Conservation (phyloP, 257 asterid genomes). For the Ballota nigra region DNA sequence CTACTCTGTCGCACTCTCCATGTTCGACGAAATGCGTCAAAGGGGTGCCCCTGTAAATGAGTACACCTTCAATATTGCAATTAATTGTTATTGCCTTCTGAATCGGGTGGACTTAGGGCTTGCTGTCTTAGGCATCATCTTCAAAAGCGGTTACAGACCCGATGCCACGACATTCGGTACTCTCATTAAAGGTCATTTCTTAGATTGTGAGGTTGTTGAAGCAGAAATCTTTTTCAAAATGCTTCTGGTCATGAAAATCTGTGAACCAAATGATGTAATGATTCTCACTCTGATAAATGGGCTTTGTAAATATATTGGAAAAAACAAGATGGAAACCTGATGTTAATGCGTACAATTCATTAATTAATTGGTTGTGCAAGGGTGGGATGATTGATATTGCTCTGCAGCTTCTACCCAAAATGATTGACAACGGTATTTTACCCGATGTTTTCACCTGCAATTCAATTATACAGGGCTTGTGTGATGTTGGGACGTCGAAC, state of each 20-base stretch:
- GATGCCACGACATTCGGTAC: neutral
- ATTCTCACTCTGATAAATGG: neutral
- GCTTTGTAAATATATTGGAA: neutral
- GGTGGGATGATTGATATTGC: too few species aligned
- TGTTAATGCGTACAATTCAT: too few species aligned
- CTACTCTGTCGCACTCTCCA: neutral
- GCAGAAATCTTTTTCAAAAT: neutral
- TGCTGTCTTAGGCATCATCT: neutral
- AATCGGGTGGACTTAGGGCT: neutral
- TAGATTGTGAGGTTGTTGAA: neutral
- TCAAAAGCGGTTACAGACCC: neutral
- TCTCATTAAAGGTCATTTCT: neutral
- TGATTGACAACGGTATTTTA: too few species aligned
- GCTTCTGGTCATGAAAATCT: neutral
- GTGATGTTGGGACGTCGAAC: too few species aligned
- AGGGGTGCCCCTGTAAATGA: neutral
- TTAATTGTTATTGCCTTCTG: neutral
- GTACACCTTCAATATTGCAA: neutral
- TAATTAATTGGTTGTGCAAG: too few species aligned
- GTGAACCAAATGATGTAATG: neutral
- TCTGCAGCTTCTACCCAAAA: too few species aligned
- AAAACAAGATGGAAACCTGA: neutral
- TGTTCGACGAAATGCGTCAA: conserved; percentile 1
- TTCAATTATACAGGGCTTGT: too few species aligned
- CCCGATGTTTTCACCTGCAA: too few species aligned